phyloP scores from a whole-genome alignment of 129 eudicot genomes.

The Flaveria ramosissima region DNA sequence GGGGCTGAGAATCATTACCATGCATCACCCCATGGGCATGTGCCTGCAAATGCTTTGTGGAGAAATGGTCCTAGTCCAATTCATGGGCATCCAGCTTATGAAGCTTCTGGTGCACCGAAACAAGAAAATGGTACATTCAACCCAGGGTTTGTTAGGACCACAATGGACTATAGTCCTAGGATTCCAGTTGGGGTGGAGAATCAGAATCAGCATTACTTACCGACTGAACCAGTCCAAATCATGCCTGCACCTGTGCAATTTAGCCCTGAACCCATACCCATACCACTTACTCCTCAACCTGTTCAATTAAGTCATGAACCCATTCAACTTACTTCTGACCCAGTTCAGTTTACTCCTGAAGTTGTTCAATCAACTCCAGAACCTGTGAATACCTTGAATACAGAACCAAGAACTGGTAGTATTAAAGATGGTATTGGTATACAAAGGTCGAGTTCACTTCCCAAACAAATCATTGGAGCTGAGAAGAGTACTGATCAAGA shows the following conservation, averaged over 20 bases:
- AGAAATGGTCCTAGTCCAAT: constrained; percentile 50
- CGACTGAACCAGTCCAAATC: constrained; percentile 19
- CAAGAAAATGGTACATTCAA: constrained; percentile 54
- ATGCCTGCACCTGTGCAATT: constrained; percentile 33
- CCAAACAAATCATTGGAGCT: constrained; percentile 27
- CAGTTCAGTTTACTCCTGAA: background rate
- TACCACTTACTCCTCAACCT: constrained; percentile 9
- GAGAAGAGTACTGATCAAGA: constrained; percentile 24
- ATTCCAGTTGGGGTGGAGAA: constrained; percentile 55
- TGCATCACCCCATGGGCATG: background rate
- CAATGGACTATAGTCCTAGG: constrained; percentile 54
- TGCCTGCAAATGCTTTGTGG: constrained; percentile 62
- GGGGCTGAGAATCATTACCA: constrained; percentile 33
- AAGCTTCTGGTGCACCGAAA: background rate
- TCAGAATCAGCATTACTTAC: constrained; percentile 41
- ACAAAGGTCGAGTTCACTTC: constrained; percentile 28
- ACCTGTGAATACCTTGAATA: constrained; percentile 19
- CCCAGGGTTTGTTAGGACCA: constrained; percentile 48
- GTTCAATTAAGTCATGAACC: constrained; percentile 29
- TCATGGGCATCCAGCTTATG: constrained; percentile 7
- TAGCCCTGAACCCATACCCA: constrained; percentile 25
- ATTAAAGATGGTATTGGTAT: constrained; percentile 24
- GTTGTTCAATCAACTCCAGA: constrained; percentile 22
- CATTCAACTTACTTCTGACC: constrained; percentile 23
- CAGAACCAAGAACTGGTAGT: constrained; percentile 19